Percentiles rank a stretch among this genome's conserved stretches.
Conservation (phyloP, 257 asterid genomes). For the Lithospermum erythrorhizon region DNA sequence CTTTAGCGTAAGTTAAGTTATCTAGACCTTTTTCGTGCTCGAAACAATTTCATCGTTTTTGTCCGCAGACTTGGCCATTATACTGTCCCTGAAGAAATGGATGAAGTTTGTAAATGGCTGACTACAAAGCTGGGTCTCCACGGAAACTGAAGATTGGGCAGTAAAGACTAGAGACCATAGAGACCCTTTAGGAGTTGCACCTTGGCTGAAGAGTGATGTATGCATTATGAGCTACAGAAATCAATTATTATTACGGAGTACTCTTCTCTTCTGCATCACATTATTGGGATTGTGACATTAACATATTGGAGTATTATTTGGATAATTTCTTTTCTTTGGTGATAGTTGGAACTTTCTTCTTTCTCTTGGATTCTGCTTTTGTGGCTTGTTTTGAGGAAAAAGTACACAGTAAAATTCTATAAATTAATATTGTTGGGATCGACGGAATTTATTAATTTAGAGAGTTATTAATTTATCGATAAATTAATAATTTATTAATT, state of each 20-base stretch:
- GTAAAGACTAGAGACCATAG: not conserved
- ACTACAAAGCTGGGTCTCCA: conserved; percentile 55
- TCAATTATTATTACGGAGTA: too few relatives aligned
- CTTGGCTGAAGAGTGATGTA: not conserved
- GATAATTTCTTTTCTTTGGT: too few relatives aligned
- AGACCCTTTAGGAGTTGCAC: not conserved
- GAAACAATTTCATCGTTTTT: conserved; percentile 2
- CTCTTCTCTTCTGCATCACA: not conserved
- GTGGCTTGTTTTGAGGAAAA: too few relatives aligned
- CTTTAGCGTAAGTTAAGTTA: not conserved
- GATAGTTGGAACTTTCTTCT: too few relatives aligned
- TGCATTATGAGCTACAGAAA: not conserved
- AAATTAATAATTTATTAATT: too few relatives aligned
- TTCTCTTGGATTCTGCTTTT: too few relatives aligned
- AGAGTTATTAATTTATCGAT: too few relatives aligned
- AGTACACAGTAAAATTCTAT: too few relatives aligned
- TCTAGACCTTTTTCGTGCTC: not conserved
- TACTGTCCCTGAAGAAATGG: conserved; percentile 74
- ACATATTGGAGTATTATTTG: not conserved
- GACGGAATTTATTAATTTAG: too few relatives aligned
- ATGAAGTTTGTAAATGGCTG: conserved; percentile 63
- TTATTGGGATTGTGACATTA: not conserved
- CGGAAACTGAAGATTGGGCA: conserved; percentile 12
- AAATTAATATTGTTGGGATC: too few relatives aligned
- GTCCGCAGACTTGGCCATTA: conserved; percentile 66